Conservation (phyloP, 192 early-diverging fungal genomes). For the Rhizophagus sp. region DNA sequence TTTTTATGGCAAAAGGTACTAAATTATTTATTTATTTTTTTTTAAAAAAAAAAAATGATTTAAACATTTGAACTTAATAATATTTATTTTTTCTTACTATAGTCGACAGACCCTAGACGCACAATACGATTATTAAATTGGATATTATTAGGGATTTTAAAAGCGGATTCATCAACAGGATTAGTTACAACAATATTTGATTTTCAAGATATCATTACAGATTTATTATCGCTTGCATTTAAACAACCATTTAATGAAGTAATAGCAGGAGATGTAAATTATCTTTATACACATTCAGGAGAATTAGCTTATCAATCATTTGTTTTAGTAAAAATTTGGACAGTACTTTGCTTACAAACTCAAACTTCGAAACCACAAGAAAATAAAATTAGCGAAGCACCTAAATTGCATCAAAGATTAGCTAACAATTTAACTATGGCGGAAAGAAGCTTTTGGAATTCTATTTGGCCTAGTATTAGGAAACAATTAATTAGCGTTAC, state of each 20-base stretch:
- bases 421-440: constrained; percentile 20
- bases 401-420: constrained; percentile 19
- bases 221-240: constrained; percentile 39
- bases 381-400: background rate
- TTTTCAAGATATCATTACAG: constrained; percentile 39
- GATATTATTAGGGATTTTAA: constrained; percentile 41
- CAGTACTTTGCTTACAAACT: constrained; percentile 34
- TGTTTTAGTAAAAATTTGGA: constrained; percentile 44
- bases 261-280: constrained; percentile 35
- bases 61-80: no score
- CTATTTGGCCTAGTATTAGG: constrained; percentile 33
- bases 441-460: constrained; percentile 35
- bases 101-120: constrained; percentile 41
- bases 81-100: background rate
- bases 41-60: no score
- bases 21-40: no score
- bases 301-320: constrained; percentile 43
- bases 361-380: constrained; percentile 6
- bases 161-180: constrained; percentile 13
- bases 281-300: constrained; percentile 38
- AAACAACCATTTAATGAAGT: constrained; percentile 38
- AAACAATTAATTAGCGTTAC: constrained; percentile 13
- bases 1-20: constrained; percentile 39
- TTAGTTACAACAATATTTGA: constrained; percentile 33
- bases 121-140: constrained; percentile 46